Evolutionary conservation across 1,139 yeast genomes (phyloP).

Genomic region (Candida labiduridarum): DNA sequence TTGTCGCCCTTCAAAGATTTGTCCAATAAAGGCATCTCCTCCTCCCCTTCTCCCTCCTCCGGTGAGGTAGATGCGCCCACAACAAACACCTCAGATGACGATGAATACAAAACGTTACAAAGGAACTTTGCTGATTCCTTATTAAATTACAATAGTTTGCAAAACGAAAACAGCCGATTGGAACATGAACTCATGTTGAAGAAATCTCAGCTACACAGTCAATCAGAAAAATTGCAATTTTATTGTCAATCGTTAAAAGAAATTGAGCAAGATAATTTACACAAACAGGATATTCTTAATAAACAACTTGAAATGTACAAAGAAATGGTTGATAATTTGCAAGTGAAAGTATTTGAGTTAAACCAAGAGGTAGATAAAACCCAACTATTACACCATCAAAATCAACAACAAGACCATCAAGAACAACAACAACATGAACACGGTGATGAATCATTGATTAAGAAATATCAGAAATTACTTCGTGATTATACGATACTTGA

Average conservation of each 20-base stretch:
- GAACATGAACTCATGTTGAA: conserved; percentile 26
- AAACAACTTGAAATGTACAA: conserved; percentile 35
- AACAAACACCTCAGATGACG: background rate
- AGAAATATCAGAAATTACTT: conserved; percentile 33
- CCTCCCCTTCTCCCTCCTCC: too few relatives aligned
- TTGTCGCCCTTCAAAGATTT: conserved; percentile 4
- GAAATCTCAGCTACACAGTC: conserved; percentile 21
- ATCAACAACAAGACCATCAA: conserved; percentile 2
- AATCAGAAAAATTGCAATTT: conserved; percentile 20
- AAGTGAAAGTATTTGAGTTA: conserved; percentile 29
- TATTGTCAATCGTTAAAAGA: conserved; percentile 25
- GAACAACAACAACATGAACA: conserved; percentile 8
- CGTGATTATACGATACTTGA: conserved; percentile 42
- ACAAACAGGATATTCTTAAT: conserved; percentile 30
- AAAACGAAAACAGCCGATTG: conserved; percentile 24
- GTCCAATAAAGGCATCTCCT: background rate
- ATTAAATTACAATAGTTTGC: conserved; percentile 22
- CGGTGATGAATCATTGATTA: conserved; percentile 14
- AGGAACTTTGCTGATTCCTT: conserved; percentile 32
- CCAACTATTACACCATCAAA: background rate
- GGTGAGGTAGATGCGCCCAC: background rate
- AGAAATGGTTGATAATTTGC: conserved; percentile 34
- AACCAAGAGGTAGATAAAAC: conserved; percentile 24
- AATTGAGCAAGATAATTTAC: conserved; percentile 24
- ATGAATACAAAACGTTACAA: conserved; percentile 22